These are phyloP conservation scores for Termitomyces bulborhizus DNA, from an alignment of 768 basidiomycete species.

Conservation along the genomic window DNA sequence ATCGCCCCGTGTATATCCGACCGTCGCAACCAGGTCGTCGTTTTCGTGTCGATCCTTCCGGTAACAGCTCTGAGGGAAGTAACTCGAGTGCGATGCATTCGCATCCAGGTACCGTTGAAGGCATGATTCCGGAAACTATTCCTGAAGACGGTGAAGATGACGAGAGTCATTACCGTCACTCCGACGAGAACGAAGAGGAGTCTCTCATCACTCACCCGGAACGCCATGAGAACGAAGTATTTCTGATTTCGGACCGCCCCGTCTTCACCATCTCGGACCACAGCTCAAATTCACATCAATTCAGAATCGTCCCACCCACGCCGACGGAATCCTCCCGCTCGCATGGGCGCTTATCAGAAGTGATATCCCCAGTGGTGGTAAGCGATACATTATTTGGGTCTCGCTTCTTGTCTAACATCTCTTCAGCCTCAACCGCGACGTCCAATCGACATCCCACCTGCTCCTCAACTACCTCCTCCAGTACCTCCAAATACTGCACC, in stretches of 20 bases:
- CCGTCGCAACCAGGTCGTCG: conserved; percentile 6
- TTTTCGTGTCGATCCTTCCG: conserved; percentile 15
- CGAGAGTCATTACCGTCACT: background rate
- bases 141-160: conserved; percentile 12
- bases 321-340: conserved; percentile 14
- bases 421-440: background rate
- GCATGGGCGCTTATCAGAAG: background rate
- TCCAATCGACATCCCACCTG: conserved; percentile 11
- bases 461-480: conserved; percentile 12
- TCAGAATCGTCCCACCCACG: conserved; percentile 17
- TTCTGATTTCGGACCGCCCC: conserved; percentile 12
- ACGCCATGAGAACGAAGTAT: conserved; percentile 10
- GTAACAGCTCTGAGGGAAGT: conserved; percentile 9
- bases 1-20: conserved; percentile 10
- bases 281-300: conserved; percentile 11
- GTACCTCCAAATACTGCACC: conserved; percentile 6
- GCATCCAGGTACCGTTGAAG: conserved; percentile 1
- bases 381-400: background rate
- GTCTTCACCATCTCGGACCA: conserved; percentile 14
- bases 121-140: conserved; percentile 10
- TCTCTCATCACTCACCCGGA: conserved; percentile 11
- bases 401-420: background rate
- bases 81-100: conserved; percentile 1
- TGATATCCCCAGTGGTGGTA: background rate
- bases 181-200: conserved; percentile 8